These are phyloP conservation scores for Aspergillus unguis DNA, from an alignment of 2,329 filamentous ascomycete species.

Conservation along the genomic window DNA sequence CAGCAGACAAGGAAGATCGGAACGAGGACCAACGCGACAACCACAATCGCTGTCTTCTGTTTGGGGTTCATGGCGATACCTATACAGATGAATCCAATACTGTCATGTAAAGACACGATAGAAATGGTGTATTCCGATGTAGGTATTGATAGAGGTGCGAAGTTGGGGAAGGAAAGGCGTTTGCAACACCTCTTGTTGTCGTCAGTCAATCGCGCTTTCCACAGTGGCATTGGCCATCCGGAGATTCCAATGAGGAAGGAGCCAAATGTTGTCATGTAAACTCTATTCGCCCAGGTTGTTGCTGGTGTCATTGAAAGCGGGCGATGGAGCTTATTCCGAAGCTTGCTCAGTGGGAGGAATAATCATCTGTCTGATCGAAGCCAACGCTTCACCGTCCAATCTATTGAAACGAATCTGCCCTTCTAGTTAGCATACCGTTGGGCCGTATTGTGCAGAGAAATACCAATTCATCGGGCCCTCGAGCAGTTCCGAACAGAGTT, in stretches of 20 bases:
- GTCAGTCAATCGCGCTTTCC: background rate
- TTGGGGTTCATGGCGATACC: constrained; percentile 27
- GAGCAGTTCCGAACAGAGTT: constrained; percentile 67
- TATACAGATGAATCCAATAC: constrained; percentile 24
- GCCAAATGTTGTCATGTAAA: background rate
- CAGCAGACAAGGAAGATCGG: constrained; percentile 46
- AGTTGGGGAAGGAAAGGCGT: background rate
- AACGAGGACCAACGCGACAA: constrained; percentile 47
- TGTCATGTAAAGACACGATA: constrained; percentile 2
- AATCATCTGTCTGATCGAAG: constrained; percentile 37
- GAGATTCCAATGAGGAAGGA: background rate
- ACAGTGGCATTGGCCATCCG: no score
- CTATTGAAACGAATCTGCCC: constrained; percentile 41
- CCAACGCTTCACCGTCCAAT: constrained; percentile 32
- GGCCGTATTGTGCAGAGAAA: background rate
- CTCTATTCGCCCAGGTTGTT: no score
- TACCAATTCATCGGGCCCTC: constrained; percentile 68
- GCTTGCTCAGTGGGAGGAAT: constrained; percentile 26
- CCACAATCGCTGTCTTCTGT: constrained; percentile 37
- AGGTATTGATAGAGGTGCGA: background rate
- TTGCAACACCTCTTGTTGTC: background rate
- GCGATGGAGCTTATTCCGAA: constrained; percentile 13
- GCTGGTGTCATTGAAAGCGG: background rate
- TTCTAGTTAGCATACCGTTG: constrained; percentile 10
- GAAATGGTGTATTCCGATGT: background rate